Percentiles rank a stretch among this genome's conserved stretches.
These are phyloP conservation scores for Aspergillus wentii DNA, from an alignment of 495 filamentous ascomycete genomes.

Conservation along the genomic window DNA sequence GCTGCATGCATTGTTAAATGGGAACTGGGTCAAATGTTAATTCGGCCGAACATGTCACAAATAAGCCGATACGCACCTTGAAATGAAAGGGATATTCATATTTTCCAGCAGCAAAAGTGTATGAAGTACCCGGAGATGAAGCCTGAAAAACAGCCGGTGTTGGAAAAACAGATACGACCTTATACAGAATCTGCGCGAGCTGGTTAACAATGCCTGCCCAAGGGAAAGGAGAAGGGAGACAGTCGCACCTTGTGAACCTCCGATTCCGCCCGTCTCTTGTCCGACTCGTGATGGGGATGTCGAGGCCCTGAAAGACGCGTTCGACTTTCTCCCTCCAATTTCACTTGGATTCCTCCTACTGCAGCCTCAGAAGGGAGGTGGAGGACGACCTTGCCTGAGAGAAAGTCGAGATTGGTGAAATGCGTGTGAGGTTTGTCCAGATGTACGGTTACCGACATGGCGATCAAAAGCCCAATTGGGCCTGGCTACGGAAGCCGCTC, in stretches of 20 bases:
- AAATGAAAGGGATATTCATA: slow-evolving; percentile 90
- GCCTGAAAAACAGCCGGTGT: slow-evolving; percentile 45
- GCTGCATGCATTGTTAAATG: slow-evolving; percentile 85
- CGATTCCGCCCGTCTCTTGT: slow-evolving; percentile 55
- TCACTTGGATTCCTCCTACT: slow-evolving; percentile 78
- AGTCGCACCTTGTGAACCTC: slow-evolving; percentile 74
- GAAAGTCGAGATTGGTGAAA: slow-evolving; percentile 86
- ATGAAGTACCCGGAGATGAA: slow-evolving; percentile 40
- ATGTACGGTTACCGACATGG: slow-evolving; percentile 74
- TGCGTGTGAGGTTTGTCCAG: slow-evolving; percentile 69
- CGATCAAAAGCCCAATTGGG: slow-evolving; percentile 11
- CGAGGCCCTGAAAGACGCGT: slow-evolving; percentile 54
- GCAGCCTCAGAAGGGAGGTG: slow-evolving; percentile 57
- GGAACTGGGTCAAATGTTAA: slow-evolving; percentile 46
- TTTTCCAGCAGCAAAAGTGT: slow-evolving; percentile 66
- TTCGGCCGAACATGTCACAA: background rate
- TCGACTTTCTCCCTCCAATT: slow-evolving; percentile 85
- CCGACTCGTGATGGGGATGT: slow-evolving; percentile 53
- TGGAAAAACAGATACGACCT: slow-evolving; percentile 60
- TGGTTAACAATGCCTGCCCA: slow-evolving; percentile 5
- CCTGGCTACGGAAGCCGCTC: background rate
- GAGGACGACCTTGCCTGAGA: slow-evolving; percentile 67
- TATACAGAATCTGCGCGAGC: slow-evolving; percentile 57
- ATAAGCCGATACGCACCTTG: slow-evolving; percentile 49
- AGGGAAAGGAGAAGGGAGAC: slow-evolving; percentile 1